A percentile compares a stretch with the other conserved stretches of the same genome.
phyloP scores from a whole-genome alignment of 176 grass and related monocot genomes.

The Tillandsia fasciculata region DNA sequence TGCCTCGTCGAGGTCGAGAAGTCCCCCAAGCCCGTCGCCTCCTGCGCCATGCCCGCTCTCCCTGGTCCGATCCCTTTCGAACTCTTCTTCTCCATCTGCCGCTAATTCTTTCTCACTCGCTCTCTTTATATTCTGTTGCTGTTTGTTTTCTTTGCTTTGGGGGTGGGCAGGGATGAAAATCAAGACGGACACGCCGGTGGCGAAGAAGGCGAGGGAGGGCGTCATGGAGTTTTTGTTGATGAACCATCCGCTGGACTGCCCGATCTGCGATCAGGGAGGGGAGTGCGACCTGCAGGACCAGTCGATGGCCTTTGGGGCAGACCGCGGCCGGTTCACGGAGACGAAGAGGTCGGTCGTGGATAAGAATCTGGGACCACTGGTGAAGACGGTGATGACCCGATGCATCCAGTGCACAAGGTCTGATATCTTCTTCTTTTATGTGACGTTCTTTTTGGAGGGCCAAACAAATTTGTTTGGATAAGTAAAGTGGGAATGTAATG shows the following conservation, averaged over 20 bases:
- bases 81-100: background rate
- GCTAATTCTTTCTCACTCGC: conserved; percentile 8
- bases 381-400: conserved; percentile 98
- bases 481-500: no score
- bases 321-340: conserved; percentile 90
- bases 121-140: background rate
- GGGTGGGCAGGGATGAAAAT: conserved; percentile 92
- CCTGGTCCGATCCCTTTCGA: conserved; percentile 38
- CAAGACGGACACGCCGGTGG: conserved; percentile 84
- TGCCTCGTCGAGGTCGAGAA: conserved; percentile 99
- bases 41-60: conserved; percentile 92
- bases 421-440: conserved; percentile 11
- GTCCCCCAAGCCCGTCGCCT: conserved; percentile 97
- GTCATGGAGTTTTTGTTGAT: conserved; percentile 99
- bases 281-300: conserved; percentile 97
- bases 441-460: no score
- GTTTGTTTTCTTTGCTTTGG: background rate
- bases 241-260: conserved; percentile 96
- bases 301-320: conserved; percentile 95
- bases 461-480: no score
- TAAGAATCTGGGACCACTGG: conserved; percentile 92
- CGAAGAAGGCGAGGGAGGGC: conserved; percentile 97
- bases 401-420: conserved; percentile 99
- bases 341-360: conserved; percentile 97
- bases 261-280: conserved; percentile 95